Evolutionary conservation across 805 yeast genomes (phyloP), one percentile per base, ranked within the genome.

Genomic region (Wickerhamiella vanderwaltii): DNA sequence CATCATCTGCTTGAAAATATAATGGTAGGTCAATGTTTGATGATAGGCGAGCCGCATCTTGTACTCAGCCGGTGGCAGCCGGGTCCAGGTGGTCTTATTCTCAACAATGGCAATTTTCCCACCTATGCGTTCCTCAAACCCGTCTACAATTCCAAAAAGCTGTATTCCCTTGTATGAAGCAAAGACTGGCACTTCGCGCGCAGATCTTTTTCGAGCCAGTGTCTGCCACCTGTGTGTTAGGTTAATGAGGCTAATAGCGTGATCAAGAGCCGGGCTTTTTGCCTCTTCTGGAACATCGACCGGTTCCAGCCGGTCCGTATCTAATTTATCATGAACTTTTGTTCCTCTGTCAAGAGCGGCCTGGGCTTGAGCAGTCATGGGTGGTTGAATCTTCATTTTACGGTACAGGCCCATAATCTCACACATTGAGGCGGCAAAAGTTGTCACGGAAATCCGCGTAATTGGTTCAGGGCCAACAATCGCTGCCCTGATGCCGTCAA

Each of bases 41-140:
- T 59, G 64, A 34, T 51, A 56, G 3, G 64, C 64, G 4, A 55
- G 45, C 3, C 53, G 47, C 37, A 48, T 41, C 36, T 53, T 53
- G 17, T 43, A 40, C 5, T 38, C 26, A 6, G 24, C 22, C n/a
- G 42, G 34, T 1, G 35, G 33, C 13, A 26, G 17, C 1, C 29
- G 4, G 5, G 11, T 15, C 22, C 23, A 31, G 5, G 50, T 39
- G 13, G 62, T 53, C 36, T 59, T 59, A 9, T 61, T 57, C 19
- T 59, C 64, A 6, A 44, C 41, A 7, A 59, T 44, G 16, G 39
- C 42, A 28, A 52, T 12, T 13, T 36, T 33, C 15, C 44, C 35
- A n/a, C 45, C 41, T 4, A 5, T 13, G n/a, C 19, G 15, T 16
- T 5, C 6, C 4, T 30, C 17, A 12, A 41, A 13, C 12, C 52